These are phyloP conservation scores for Grigorovia yakushimaensis DNA, from an alignment of 805 yeast genomes.

Conservation along the genomic window DNA sequence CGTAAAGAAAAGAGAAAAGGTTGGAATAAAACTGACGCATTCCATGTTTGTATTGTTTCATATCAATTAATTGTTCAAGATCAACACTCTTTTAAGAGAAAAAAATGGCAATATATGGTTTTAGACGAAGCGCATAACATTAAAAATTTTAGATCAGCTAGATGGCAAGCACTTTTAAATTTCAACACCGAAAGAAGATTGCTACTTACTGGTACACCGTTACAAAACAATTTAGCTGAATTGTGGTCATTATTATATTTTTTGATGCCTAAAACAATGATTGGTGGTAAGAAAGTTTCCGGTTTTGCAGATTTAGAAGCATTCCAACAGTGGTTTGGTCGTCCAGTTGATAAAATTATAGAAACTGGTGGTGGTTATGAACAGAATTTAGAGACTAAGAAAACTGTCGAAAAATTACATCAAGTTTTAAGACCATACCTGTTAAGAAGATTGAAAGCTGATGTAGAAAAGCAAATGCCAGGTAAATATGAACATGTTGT, in stretches of 20 bases:
- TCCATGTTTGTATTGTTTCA: slow-evolving; percentile 94
- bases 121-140: slow-evolving; percentile 97
- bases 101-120: slow-evolving; percentile 93
- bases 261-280: slow-evolving; percentile 85
- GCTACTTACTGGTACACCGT: slow-evolving; percentile 90
- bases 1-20: slow-evolving; percentile 93
- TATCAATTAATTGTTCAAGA: slow-evolving; percentile 97
- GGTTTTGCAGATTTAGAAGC: slow-evolving; percentile 95
- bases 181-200: slow-evolving; percentile 87
- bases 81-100: slow-evolving; percentile 84
- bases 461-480: slow-evolving; percentile 98
- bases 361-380: slow-evolving; percentile 48
- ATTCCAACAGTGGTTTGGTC: slow-evolving; percentile 98
- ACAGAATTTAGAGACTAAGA: slow-evolving; percentile 67
- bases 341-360: slow-evolving; percentile 86
- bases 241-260: slow-evolving; percentile 93
- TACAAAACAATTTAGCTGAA: slow-evolving; percentile 90
- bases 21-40: slow-evolving; percentile 93
- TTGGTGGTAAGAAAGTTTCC: slow-evolving; percentile 35
- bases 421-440: slow-evolving; percentile 90
- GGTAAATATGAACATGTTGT: slow-evolving; percentile 93
- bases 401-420: slow-evolving; percentile 81
- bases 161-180: slow-evolving; percentile 94
- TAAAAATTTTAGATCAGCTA: slow-evolving; percentile 87
- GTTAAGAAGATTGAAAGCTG: slow-evolving; percentile 83